Evolutionary conservation across 2,329 filamentous ascomycete genomes (phyloP), one percentile per base, ranked within the genome.

Genomic region (Blastomyces parvus): DNA sequence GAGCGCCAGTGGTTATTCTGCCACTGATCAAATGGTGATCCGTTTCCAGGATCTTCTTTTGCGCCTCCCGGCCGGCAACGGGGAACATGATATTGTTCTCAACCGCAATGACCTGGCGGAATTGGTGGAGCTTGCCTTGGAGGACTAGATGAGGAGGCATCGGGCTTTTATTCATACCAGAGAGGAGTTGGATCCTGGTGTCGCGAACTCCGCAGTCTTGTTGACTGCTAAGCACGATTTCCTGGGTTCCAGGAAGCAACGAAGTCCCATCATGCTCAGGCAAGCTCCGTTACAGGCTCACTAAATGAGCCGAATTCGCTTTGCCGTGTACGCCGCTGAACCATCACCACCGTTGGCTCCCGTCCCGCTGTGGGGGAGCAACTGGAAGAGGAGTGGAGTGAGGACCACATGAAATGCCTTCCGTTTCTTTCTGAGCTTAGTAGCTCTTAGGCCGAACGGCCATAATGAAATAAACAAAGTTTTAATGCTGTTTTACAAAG

Each of bases 11-110:
- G 22, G 19, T 52, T 42, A 42, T 42, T 44, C 27, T 22, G 40
- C 62, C 14, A 59, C 3, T 63, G 62, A 1, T 19, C 42, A 44
- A 52, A 25, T 63, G 30, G 40, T 63, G n/a, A 63, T 63, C 46
- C 62, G 22, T n/a, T 63, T 63, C 25, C 55, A 60, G 30, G 40
- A 59, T 7, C 62, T 63, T 53, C 48, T 63, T 22, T 46, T 63
- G 40, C 55, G 62, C 5, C 36, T 17, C n/a, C 62, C 62, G 4
- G n/a, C 38, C 56, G 46, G 44, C 19, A 53, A 52, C 33, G 53
- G 30, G 53, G 62, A 63, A 22, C 4, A 56, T 9, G 62, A 63
- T 60, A 60, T 63, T 52, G 55, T 63, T 36, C 56, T 63, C 56
- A 25, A 53, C 53, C 30, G 42, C 52, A 56, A 40, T 5, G 62